These are phyloP conservation scores for Colletotrichum trifolii DNA, from an alignment of 2,329 filamentous ascomycete species.

Conservation along the genomic window DNA sequence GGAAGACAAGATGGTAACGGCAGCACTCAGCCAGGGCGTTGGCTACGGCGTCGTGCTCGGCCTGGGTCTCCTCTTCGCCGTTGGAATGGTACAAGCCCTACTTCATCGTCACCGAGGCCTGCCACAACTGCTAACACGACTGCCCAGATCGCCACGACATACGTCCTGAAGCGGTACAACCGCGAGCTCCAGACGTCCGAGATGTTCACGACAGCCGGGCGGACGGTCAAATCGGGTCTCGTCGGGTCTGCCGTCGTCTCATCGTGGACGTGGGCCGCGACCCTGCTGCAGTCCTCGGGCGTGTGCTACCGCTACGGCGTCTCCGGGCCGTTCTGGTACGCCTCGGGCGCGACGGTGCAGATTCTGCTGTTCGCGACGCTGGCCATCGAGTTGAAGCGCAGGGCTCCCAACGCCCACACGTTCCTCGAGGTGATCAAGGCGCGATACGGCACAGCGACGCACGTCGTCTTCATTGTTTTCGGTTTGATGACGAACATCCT, in stretches of 20 bases:
- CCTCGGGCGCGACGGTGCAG: constrained; percentile 76
- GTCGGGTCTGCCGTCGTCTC: constrained; percentile 85
- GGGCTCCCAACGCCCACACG: constrained; percentile 81
- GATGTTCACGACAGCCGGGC: constrained; percentile 84
- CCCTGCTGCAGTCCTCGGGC: constrained; percentile 76
- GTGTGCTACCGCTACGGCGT: constrained; percentile 79
- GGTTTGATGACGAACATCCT: constrained; percentile 83
- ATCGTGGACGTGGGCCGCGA: constrained; percentile 87
- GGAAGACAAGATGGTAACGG: constrained; percentile 31
- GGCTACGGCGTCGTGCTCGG: constrained; percentile 85
- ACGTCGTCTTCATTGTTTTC: constrained; percentile 80
- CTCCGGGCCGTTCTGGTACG: constrained; percentile 63
- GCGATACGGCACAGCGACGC: constrained; percentile 74
- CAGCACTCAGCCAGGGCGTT: constrained; percentile 67
- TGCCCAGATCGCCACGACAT: constrained; percentile 71
- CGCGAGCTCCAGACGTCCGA: constrained; percentile 85
- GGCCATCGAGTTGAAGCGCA: constrained; percentile 83
- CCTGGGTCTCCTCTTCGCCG: constrained; percentile 77
- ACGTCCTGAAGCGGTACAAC: constrained; percentile 71
- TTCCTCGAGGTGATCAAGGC: constrained; percentile 82
- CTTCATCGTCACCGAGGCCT: too few relatives aligned
- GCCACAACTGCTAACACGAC: neutral
- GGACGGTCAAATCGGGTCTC: constrained; percentile 85
- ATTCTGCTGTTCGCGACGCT: constrained; percentile 86
- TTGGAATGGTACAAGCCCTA: constrained; percentile 67